phyloP scores from a whole-genome alignment of 768 basidiomycete species.

The Jaapia argillacea region DNA sequence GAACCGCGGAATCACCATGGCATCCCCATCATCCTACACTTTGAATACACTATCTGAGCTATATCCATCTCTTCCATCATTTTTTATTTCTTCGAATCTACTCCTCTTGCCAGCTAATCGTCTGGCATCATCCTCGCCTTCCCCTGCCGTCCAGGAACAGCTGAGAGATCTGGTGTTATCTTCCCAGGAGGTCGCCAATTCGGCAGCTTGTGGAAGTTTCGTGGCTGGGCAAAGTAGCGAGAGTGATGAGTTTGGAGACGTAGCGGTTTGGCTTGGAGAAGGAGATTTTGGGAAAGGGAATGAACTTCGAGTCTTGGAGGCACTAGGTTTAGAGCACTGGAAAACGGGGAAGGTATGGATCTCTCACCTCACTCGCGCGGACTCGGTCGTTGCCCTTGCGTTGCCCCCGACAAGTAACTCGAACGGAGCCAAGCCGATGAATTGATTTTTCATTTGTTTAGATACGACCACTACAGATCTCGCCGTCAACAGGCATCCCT shows the following conservation, averaged over 20 bases:
- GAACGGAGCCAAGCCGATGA: too few species aligned
- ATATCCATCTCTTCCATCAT: neutral
- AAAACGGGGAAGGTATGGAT: slow-evolving; percentile 9
- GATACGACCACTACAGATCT: slow-evolving; percentile 9
- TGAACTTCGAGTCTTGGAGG: slow-evolving; percentile 21
- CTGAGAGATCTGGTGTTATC: neutral
- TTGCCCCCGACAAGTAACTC: too few species aligned
- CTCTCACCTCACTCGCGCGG: too few species aligned
- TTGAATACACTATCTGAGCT: neutral
- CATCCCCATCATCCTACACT: too few species aligned
- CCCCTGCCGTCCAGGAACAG: neutral
- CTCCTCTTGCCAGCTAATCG: neutral
- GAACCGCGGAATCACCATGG: too few species aligned
- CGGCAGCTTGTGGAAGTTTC: slow-evolving; percentile 37
- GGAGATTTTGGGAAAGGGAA: slow-evolving; percentile 24
- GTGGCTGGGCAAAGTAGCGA: slow-evolving; percentile 45
- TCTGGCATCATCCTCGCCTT: neutral
- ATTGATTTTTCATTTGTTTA: too few species aligned
- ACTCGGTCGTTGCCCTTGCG: too few species aligned
- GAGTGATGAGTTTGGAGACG: slow-evolving; percentile 44
- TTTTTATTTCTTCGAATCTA: neutral
- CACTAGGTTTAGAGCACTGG: slow-evolving; percentile 22
- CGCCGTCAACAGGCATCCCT: slow-evolving; percentile 8
- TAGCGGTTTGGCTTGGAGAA: slow-evolving; percentile 41
- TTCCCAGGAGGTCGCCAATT: slow-evolving; percentile 24